A percentile compares a stretch with the other conserved stretches of the same genome.
Evolutionary conservation across 352 stramenopile species (phyloP).

Genomic region (Phytophthora vignae): DNA sequence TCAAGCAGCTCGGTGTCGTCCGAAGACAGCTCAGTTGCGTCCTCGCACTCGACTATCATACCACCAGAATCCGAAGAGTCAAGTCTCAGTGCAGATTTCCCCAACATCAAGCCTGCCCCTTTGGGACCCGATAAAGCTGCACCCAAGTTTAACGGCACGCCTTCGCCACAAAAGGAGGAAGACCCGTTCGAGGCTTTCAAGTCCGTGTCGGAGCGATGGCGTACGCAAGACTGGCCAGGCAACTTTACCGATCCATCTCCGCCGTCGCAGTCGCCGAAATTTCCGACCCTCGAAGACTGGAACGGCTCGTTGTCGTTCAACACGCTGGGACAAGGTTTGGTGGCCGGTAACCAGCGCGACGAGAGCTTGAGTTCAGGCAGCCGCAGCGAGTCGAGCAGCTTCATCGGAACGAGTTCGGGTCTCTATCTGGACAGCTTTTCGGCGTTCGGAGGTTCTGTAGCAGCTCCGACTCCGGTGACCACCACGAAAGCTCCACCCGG

Average conservation of each 20-base stretch:
- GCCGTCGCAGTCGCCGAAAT: constrained; percentile 15
- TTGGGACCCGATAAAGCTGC: not conserved
- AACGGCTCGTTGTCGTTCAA: constrained; percentile 28
- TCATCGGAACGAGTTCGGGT: constrained; percentile 9
- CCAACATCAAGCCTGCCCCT: constrained; percentile 9
- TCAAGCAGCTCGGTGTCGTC: constrained; percentile 7
- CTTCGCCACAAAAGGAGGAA: constrained; percentile 15
- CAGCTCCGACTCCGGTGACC: not conserved
- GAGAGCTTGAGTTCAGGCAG: constrained; percentile 6
- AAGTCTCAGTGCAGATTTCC: constrained; percentile 2
- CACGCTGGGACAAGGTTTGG: constrained; percentile 3
- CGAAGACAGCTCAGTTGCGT: constrained; percentile 16
- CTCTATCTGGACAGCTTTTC: constrained; percentile 26
- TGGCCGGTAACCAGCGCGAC: constrained; percentile 8
- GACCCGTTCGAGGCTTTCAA: constrained; percentile 37
- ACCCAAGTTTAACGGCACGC: not conserved
- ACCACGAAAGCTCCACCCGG: constrained; percentile 55
- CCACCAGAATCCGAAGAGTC: constrained; percentile 12
- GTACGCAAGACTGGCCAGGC: constrained; percentile 28
- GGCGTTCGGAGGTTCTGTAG: constrained; percentile 14
- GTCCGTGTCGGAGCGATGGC: constrained; percentile 39
- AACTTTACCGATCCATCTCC: constrained; percentile 10
- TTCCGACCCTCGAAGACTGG: constrained; percentile 20
- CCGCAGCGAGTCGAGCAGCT: constrained; percentile 23
- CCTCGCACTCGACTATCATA: constrained; percentile 11